phyloP scores from a whole-genome alignment of 345 rosid genomes.

The Gossypium bickii region DNA sequence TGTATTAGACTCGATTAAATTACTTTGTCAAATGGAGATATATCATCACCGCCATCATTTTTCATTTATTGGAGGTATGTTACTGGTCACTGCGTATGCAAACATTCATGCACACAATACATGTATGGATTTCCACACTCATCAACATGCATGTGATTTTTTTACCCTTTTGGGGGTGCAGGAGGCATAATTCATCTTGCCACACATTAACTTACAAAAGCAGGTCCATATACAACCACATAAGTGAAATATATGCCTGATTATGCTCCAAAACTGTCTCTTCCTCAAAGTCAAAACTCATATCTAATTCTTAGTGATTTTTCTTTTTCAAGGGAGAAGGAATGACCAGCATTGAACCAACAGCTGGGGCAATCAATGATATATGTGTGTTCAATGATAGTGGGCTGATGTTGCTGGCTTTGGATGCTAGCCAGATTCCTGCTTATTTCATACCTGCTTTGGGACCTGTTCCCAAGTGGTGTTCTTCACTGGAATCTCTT shows the following conservation, averaged over 20 bases:
- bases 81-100: neutral
- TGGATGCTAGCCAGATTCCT: constrained; percentile 82
- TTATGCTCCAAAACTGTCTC: neutral
- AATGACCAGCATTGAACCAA: constrained; percentile 91
- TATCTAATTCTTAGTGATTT: constrained; percentile 9
- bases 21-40: neutral
- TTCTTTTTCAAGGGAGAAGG: constrained; percentile 63
- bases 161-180: neutral
- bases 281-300: neutral
- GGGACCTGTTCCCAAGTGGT: constrained; percentile 98
- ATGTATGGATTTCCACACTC: neutral
- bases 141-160: neutral
- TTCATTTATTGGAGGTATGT: neutral
- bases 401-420: constrained; percentile 81
- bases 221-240: neutral
- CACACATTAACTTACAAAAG: neutral
- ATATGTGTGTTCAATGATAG: constrained; percentile 76
- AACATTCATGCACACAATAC: neutral
- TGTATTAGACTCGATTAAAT: neutral
- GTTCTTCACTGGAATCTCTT: constrained; percentile 65
- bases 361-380: constrained; percentile 79
- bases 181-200: neutral
- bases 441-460: constrained; percentile 85
- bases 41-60: neutral
- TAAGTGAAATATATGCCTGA: neutral